Conservation (phyloP, 805 yeast genomes). For the Maudiozyma barnettii region DNA sequence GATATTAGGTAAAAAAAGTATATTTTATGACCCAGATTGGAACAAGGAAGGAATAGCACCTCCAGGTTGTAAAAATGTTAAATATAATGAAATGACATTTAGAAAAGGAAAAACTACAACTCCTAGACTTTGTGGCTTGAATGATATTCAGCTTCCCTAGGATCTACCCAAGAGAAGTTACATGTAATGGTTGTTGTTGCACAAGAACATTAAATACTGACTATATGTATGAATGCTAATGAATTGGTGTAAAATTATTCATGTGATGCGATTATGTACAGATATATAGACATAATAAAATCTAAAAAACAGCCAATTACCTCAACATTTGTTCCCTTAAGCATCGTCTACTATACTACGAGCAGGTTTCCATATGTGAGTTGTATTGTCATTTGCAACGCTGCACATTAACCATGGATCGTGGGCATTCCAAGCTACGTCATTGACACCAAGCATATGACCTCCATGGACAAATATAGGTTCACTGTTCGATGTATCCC, state of each 20-base stretch:
- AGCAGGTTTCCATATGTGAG: conserved; percentile 80
- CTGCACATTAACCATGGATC: conserved; percentile 64
- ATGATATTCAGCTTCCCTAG: conserved; percentile 3
- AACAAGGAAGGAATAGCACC: conserved; percentile 55
- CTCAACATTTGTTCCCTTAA: neutral
- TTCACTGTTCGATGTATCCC: conserved; percentile 38
- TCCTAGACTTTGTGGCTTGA: conserved; percentile 5
- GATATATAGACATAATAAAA: too few relatives aligned
- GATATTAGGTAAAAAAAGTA: conserved; percentile 39
- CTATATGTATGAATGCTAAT: neutral
- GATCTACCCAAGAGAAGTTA: neutral
- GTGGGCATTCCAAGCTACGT: conserved; percentile 70
- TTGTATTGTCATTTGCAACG: conserved; percentile 74
- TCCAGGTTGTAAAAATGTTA: conserved; percentile 17
- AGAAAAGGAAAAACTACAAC: conserved; percentile 20
- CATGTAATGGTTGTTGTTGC: neutral
- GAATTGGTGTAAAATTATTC: neutral
- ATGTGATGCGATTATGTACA: too few relatives aligned
- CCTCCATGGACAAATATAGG: conserved; percentile 69
- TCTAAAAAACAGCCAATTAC: too few relatives aligned
- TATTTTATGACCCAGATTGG: conserved; percentile 58
- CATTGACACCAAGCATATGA: conserved; percentile 80
- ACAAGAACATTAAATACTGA: too few relatives aligned
- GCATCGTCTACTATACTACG: conserved; percentile 22
- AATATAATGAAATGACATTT: conserved; percentile 23